Evolutionary conservation across 495 filamentous ascomycete species (phyloP).

Genomic region (Aspergillus cavernicola): DNA sequence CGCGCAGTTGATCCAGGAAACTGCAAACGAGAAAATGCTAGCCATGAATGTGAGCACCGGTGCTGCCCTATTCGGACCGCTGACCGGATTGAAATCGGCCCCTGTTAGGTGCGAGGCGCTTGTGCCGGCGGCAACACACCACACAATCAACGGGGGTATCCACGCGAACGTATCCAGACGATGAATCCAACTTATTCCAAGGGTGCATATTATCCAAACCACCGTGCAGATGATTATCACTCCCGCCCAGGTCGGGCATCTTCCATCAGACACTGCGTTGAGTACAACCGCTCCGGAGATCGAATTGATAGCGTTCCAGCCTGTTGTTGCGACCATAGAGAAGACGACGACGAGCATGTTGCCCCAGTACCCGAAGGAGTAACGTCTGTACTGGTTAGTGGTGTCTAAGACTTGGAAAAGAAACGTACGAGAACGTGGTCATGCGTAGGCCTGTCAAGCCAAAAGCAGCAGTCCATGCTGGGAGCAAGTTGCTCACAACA

Average conservation of each 20-base stretch:
- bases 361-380: too few species aligned
- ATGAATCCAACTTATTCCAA: constrained; percentile 28
- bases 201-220: constrained; percentile 21
- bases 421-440: too few species aligned
- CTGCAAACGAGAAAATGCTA: constrained; percentile 59
- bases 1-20: constrained; percentile 61
- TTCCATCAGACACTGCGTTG: too few species aligned
- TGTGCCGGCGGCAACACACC: constrained; percentile 36
- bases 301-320: too few species aligned
- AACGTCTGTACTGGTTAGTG: too few species aligned
- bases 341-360: too few species aligned
- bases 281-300: too few species aligned
- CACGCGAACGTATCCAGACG: constrained; percentile 27
- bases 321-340: too few species aligned
- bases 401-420: too few species aligned
- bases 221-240: too few species aligned
- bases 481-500: constrained; percentile 38
- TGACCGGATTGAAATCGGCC: constrained; percentile 35
- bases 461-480: constrained; percentile 40
- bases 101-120: constrained; percentile 28
- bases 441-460: too few species aligned
- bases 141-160: constrained; percentile 37
- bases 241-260: too few species aligned
- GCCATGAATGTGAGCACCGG: constrained; percentile 60
- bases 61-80: constrained; percentile 51